Evolutionary conservation across 495 filamentous ascomycete species (phyloP).

Genomic region (Symbiotaphrina buchneri): DNA sequence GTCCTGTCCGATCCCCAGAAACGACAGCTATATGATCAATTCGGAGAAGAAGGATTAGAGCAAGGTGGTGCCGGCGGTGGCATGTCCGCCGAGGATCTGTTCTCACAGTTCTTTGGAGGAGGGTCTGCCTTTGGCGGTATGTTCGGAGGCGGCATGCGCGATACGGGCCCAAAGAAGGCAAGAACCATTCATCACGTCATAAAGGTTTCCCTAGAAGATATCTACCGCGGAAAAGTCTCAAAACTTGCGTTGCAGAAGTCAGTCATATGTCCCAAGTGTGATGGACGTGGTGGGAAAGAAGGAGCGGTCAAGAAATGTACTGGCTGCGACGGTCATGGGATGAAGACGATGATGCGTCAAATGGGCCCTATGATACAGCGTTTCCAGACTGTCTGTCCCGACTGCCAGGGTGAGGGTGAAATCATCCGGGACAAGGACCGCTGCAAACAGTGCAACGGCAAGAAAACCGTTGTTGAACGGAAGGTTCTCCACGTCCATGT

Average conservation of each 20-base stretch:
- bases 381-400: conserved; percentile 96
- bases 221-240: conserved; percentile 94
- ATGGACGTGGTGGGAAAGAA: conserved; percentile 92
- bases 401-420: conserved; percentile 94
- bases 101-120: conserved; percentile 94
- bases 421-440: conserved; percentile 86
- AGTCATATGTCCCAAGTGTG: conserved; percentile 87
- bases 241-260: conserved; percentile 95
- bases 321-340: conserved; percentile 79
- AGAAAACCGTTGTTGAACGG: conserved; percentile 93
- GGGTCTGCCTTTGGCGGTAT: conserved; percentile 66
- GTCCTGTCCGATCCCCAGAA: conserved; percentile 80
- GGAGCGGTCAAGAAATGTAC: conserved; percentile 81
- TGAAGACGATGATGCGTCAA: conserved; percentile 99
- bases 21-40: conserved; percentile 81
- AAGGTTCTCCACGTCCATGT: conserved; percentile 98
- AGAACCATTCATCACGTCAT: conserved; percentile 92
- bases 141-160: conserved; percentile 60
- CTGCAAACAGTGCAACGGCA: conserved; percentile 84
- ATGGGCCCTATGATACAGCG: conserved; percentile 99
- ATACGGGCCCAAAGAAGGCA: conserved; percentile 76
- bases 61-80: conserved; percentile 61
- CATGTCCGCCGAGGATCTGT: conserved; percentile 93
- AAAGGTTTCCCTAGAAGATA: conserved; percentile 93
- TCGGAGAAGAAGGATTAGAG: conserved; percentile 90